phyloP scores from a whole-genome alignment of 805 yeast species.

The Candida sakaeoensis region DNA sequence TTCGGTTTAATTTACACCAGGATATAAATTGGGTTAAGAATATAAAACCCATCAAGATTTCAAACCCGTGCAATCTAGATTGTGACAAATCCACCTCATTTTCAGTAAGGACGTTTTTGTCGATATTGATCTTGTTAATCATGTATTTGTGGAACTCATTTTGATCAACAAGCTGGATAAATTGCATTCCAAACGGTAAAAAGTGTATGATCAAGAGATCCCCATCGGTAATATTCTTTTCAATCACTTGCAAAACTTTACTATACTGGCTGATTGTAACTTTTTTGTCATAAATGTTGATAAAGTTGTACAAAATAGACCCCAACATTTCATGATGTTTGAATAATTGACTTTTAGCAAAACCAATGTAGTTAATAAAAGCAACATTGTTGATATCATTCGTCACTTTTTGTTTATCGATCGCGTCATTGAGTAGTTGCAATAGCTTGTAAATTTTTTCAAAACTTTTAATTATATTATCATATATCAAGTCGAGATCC shows the following conservation, averaged over 20 bases:
- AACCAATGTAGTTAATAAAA: conserved; percentile 40
- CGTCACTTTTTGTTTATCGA: conserved; percentile 45
- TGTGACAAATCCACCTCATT: conserved; percentile 26
- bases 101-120: conserved; percentile 14
- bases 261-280: conserved; percentile 31
- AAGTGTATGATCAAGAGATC: conserved; percentile 65
- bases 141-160: conserved; percentile 35
- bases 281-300: conserved; percentile 31
- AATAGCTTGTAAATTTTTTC: conserved; percentile 55
- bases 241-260: conserved; percentile 42
- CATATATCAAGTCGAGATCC: conserved; percentile 25
- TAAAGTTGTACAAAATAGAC: conserved; percentile 55
- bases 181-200: conserved; percentile 54
- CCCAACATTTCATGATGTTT: conserved; percentile 70
- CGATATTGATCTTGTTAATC: conserved; percentile 23
- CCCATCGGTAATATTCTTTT: conserved; percentile 46
- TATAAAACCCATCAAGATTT: conserved; percentile 43
- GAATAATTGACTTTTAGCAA: conserved; percentile 59
- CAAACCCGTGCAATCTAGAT: conserved; percentile 30
- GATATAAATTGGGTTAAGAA: conserved; percentile 57
- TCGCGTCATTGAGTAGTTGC: conserved; percentile 47
- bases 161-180: conserved; percentile 37
- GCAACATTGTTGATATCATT: conserved; percentile 46
- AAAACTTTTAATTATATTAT: conserved; percentile 52
- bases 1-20: conserved; percentile 62